Evolutionary conservation across 306 rosid genomes (phyloP).

Genomic region (Alnus glutinosa): DNA sequence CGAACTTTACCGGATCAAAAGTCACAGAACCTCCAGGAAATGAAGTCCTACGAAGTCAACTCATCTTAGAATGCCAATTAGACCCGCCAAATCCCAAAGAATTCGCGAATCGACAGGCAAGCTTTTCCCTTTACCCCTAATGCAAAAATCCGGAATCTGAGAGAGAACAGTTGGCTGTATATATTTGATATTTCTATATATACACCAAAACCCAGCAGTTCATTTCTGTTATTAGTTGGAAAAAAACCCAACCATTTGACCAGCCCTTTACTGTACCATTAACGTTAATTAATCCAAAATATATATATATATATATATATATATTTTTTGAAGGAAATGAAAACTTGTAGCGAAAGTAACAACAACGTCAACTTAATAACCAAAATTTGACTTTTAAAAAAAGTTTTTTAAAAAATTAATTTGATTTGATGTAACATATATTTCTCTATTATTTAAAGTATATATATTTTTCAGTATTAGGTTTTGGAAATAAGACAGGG

Average conservation of each 20-base stretch:
- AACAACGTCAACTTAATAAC: conserved; percentile 7
- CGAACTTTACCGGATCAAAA: neutral
- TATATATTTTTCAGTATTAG: too few species aligned
- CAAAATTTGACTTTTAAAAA: neutral
- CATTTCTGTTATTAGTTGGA: conserved; percentile 26
- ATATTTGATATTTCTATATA: neutral
- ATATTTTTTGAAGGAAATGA: neutral
- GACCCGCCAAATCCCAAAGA: neutral
- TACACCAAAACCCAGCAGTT: conserved; percentile 13
- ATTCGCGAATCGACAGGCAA: neutral
- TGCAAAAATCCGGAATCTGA: conserved; percentile 8
- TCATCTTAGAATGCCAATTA: neutral
- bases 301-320: too few species aligned
- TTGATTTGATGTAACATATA: too few species aligned
- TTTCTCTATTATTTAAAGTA: too few species aligned
- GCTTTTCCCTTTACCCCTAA: neutral
- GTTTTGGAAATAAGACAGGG: too few species aligned
- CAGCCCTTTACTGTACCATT: conserved; percentile 11
- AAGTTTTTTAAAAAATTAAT: neutral
- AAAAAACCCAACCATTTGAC: conserved; percentile 28
- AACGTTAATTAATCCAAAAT: neutral
- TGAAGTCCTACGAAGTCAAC: neutral
- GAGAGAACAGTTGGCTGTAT: conserved; percentile 15
- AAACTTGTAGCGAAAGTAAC: conserved; percentile 53
- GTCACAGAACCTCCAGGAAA: neutral